Conservation (phyloP, 495 filamentous ascomycete genomes). For the Aspergillus leporis region DNA sequence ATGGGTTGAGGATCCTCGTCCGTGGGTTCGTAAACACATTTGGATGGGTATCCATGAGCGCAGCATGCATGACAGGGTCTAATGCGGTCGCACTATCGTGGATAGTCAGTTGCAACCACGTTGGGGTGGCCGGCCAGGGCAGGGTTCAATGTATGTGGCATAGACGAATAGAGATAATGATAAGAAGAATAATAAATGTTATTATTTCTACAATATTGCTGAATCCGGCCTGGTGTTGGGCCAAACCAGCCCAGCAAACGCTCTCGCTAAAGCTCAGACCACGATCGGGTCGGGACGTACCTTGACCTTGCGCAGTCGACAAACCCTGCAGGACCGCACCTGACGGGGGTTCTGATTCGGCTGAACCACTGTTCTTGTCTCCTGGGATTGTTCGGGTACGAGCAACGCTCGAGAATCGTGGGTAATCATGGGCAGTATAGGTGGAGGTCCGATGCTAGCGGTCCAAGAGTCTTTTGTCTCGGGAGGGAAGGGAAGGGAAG, state of each 20-base stretch:
- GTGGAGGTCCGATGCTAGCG: slow-evolving; percentile 5
- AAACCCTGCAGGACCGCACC: slow-evolving; percentile 48
- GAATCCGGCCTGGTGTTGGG: background rate
- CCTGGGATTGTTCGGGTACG: slow-evolving; percentile 27
- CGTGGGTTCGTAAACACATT: slow-evolving; percentile 42
- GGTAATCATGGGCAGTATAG: slow-evolving; percentile 23
- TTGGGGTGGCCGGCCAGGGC: background rate
- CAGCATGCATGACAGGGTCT: slow-evolving; percentile 50
- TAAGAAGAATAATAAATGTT: no score
- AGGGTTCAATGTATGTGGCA: background rate
- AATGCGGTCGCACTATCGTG: slow-evolving; percentile 45
- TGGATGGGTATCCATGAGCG: slow-evolving; percentile 47
- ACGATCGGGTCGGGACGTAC: slow-evolving; percentile 27
- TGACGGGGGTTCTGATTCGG: slow-evolving; percentile 28
- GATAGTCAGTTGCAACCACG: slow-evolving; percentile 2
- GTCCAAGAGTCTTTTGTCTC: slow-evolving; percentile 5
- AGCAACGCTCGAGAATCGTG: slow-evolving; percentile 24
- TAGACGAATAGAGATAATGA: background rate
- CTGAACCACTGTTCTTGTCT: slow-evolving; percentile 25
- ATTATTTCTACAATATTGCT: no score
- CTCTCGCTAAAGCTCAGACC: background rate
- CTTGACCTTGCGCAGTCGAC: slow-evolving; percentile 48
- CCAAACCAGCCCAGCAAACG: background rate
- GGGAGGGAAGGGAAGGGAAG: slow-evolving; percentile 15
- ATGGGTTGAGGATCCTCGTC: slow-evolving; percentile 43